A percentile compares a stretch with the other conserved stretches of the same genome.
These are phyloP conservation scores for Phalaenopsis aphrodite DNA, from an alignment of 106 monocot genomes.

Conservation along the genomic window DNA sequence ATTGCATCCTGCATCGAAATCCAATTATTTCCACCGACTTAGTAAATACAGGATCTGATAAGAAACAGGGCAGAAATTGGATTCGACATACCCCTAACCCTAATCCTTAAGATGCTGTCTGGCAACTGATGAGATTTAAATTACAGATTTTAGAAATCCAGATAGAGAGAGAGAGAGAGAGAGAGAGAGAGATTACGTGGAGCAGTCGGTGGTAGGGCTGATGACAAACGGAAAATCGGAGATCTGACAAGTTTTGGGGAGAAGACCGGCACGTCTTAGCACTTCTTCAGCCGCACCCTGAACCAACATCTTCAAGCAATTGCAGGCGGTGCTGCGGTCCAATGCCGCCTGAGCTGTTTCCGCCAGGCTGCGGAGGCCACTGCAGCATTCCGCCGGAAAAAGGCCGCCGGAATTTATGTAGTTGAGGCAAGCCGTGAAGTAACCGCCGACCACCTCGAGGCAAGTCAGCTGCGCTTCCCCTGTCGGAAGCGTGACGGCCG, in stretches of 20 bases:
- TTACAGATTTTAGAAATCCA: no score
- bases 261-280: not conserved
- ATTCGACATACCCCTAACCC: no score
- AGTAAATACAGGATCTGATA: no score
- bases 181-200: constrained; percentile 8
- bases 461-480: constrained; percentile 1
- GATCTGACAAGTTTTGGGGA: constrained; percentile 10
- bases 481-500: not conserved
- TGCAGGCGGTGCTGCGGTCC: constrained; percentile 11
- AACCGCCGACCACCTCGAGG: constrained; percentile 1
- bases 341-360: not conserved
- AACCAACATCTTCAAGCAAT: constrained; percentile 14
- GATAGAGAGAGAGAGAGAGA: constrained; percentile 4
- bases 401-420: not conserved
- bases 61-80: no score
- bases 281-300: not conserved
- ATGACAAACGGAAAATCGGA: constrained; percentile 5
- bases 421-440: constrained; percentile 5
- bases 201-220: constrained; percentile 17
- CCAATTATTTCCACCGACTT: no score
- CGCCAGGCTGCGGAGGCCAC: not conserved
- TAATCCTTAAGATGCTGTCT: not conserved
- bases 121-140: not conserved
- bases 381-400: constrained; percentile 7
- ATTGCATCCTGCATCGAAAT: no score